Evolutionary conservation across 371 early-diverging fungal genomes (phyloP).

Genomic region (Rhizopus microsporus): DNA sequence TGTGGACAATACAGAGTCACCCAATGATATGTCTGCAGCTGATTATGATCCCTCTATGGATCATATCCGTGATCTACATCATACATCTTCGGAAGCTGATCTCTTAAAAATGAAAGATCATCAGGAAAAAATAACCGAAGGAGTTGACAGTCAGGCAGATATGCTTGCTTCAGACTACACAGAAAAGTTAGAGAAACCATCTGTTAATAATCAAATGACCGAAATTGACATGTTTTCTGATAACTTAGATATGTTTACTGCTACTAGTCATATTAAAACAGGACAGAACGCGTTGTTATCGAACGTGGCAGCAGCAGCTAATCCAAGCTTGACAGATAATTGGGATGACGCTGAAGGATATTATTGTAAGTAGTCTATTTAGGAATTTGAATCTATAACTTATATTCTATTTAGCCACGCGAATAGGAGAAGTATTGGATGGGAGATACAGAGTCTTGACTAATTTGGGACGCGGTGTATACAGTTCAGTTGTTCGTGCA

Average conservation of each 20-base stretch:
- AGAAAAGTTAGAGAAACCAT: slow-evolving; percentile 39
- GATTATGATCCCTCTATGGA: slow-evolving; percentile 74
- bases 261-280: slow-evolving; percentile 30
- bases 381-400: not conserved
- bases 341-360: slow-evolving; percentile 98
- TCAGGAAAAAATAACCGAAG: slow-evolving; percentile 39
- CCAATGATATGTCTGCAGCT: slow-evolving; percentile 61
- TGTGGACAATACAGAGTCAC: slow-evolving; percentile 34
- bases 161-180: slow-evolving; percentile 68
- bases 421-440: slow-evolving; percentile 82
- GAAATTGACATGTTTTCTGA: slow-evolving; percentile 83
- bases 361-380: slow-evolving; percentile 68
- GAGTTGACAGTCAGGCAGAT: slow-evolving; percentile 47
- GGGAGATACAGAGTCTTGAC: slow-evolving; percentile 85
- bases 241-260: slow-evolving; percentile 57
- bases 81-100: slow-evolving; percentile 45
- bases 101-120: slow-evolving; percentile 58
- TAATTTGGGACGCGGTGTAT: slow-evolving; percentile 93
- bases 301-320: slow-evolving; percentile 31
- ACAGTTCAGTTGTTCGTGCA: slow-evolving; percentile 91
- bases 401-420: slow-evolving; percentile 47
- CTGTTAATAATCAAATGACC: slow-evolving; percentile 20
- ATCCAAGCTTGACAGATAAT: slow-evolving; percentile 75
- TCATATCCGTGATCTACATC: slow-evolving; percentile 43
- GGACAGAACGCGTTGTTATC: slow-evolving; percentile 24